Evolutionary conservation across 1,284 basidiomycete genomes (phyloP).

Genomic region (Fomes fomentarius): DNA sequence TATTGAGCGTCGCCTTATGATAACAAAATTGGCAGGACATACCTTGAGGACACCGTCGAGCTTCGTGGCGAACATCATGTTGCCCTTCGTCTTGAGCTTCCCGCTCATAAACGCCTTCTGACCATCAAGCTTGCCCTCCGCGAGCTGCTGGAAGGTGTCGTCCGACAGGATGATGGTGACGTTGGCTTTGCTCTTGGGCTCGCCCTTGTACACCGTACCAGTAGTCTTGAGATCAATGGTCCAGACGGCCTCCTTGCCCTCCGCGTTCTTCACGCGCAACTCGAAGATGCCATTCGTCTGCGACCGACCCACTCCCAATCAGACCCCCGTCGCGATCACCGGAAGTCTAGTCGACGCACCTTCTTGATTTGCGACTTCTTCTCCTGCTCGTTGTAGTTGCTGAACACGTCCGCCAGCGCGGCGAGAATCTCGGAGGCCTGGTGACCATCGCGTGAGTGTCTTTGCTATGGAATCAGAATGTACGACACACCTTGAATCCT

Average conservation of each 20-base stretch:
- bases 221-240: conserved; percentile 97
- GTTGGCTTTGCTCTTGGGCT: conserved; percentile 73
- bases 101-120: conserved; percentile 97
- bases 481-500: conserved; percentile 38
- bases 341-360: conserved; percentile 59
- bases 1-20: neutral
- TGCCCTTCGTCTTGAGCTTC: conserved; percentile 84
- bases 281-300: conserved; percentile 94
- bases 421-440: conserved; percentile 78
- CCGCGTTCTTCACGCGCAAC: conserved; percentile 80
- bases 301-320: neutral
- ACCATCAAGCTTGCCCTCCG: conserved; percentile 79
- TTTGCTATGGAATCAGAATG: neutral
- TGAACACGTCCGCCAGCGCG: conserved; percentile 66
- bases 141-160: conserved; percentile 67
- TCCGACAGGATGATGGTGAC: conserved; percentile 81
- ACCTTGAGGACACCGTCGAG: conserved; percentile 84
- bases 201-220: conserved; percentile 81
- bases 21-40: conserved; percentile 16
- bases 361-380: conserved; percentile 86
- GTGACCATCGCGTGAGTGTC: neutral
- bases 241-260: conserved; percentile 81
- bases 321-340: no score
- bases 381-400: conserved; percentile 69
- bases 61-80: conserved; percentile 90